phyloP scores from a whole-genome alignment of 2,329 filamentous ascomycete genomes.

The Calonectria montana region DNA sequence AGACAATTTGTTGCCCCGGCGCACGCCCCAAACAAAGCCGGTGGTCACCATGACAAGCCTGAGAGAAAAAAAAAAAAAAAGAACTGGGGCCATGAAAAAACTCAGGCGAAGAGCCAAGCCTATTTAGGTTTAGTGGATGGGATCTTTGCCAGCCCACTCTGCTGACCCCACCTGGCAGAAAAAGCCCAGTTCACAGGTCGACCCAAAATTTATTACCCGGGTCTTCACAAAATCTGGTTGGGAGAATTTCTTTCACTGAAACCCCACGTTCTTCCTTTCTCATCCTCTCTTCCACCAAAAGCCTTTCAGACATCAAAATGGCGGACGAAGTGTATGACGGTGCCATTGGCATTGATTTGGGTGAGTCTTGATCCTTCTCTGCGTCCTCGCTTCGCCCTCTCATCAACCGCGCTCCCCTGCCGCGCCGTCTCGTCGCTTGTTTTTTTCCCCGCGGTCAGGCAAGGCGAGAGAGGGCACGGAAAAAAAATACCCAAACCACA shows the following conservation, averaged over 20 bases:
- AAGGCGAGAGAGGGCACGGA: not conserved
- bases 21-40: slow-evolving; percentile 19
- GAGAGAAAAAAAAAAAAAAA: slow-evolving; percentile 27
- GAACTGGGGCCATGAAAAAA: slow-evolving; percentile 40
- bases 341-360: slow-evolving; percentile 99
- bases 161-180: slow-evolving; percentile 42
- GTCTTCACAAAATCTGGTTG: slow-evolving; percentile 48
- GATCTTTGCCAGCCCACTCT: slow-evolving; percentile 36
- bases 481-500: not conserved
- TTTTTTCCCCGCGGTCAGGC: not conserved
- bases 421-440: not conserved
- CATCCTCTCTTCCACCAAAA: slow-evolving; percentile 43
- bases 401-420: not conserved
- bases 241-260: slow-evolving; percentile 52
- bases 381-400: slow-evolving; percentile 11
- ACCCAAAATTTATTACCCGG: slow-evolving; percentile 46
- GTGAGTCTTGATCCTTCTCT: slow-evolving; percentile 63
- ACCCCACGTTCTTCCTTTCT: slow-evolving; percentile 50
- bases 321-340: slow-evolving; percentile 98
- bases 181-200: slow-evolving; percentile 47
- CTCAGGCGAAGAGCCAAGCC: slow-evolving; percentile 42
- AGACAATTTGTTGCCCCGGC: slow-evolving; percentile 15
- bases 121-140: slow-evolving; percentile 39
- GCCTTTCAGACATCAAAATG: slow-evolving; percentile 70
- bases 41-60: slow-evolving; percentile 18